phyloP scores from a whole-genome alignment of 257 asterid genomes.

The Parsonsia alboflavescens region DNA sequence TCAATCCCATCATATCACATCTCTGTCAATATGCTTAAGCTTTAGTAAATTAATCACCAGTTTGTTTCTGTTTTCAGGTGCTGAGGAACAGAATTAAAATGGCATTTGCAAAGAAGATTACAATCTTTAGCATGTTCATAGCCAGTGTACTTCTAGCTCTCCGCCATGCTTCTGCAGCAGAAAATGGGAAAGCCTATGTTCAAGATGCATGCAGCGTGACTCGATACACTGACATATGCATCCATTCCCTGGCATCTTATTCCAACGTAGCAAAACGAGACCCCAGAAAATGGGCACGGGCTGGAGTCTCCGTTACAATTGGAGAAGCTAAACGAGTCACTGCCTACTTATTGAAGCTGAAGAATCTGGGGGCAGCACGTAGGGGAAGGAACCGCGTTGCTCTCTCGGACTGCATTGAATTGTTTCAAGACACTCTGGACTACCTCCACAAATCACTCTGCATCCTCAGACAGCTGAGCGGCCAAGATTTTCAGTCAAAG shows the following conservation, averaged over 20 bases:
- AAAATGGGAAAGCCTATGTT: conserved; percentile 25
- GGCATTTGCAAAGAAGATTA: conserved; percentile 1
- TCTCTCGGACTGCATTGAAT: conserved; percentile 47
- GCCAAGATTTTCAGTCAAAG: conserved; percentile 33
- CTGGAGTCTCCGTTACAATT: conserved; percentile 64
- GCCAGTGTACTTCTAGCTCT: conserved; percentile 19
- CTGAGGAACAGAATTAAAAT: neutral
- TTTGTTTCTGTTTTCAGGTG: neutral
- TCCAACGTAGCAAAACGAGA: conserved; percentile 38
- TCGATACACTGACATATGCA: conserved; percentile 45
- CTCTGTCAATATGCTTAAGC: neutral
- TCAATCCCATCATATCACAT: neutral
- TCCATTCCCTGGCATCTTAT: conserved; percentile 44
- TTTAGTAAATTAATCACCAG: neutral
- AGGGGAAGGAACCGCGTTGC: conserved; percentile 33
- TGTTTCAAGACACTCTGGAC: conserved; percentile 48
- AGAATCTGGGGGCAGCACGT: neutral
- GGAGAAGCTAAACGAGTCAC: conserved; percentile 41
- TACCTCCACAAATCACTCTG: conserved; percentile 51
- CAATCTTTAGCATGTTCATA: conserved; percentile 11
- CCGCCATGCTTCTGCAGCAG: conserved; percentile 4
- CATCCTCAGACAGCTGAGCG: conserved; percentile 42
- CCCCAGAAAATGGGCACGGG: conserved; percentile 68
- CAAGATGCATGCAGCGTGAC: conserved; percentile 62
- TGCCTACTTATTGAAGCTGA: conserved; percentile 19